Conservation (phyloP, 2,329 filamentous ascomycete genomes). For the Phialophora macrospora region DNA sequence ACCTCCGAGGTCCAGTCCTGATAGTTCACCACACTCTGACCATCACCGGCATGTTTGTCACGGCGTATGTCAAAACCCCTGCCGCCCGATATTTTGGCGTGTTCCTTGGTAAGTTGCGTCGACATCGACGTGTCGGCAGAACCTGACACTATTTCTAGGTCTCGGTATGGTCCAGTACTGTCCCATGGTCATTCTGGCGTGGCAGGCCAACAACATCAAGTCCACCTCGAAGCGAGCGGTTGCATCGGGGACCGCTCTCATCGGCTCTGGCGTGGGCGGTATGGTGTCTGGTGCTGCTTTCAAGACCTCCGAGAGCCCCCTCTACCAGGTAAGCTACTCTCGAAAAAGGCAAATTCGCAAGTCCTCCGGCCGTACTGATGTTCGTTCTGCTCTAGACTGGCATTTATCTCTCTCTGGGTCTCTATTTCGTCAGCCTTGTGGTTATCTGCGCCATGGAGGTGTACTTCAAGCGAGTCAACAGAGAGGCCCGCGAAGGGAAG, state of each 20-base stretch:
- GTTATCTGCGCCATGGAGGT: conserved; percentile 16
- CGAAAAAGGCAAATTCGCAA: not conserved
- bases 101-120: conserved; percentile 41
- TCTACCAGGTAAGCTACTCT: conserved; percentile 29
- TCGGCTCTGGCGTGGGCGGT: conserved; percentile 42
- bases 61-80: conserved; percentile 28
- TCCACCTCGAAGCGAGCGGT: conserved; percentile 42
- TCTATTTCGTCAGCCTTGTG: conserved; percentile 9
- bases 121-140: not conserved
- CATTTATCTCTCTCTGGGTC: conserved; percentile 14
- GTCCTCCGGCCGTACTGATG: not conserved
- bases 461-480: conserved; percentile 15
- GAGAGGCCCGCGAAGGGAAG: conserved; percentile 6
- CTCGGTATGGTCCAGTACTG: conserved; percentile 42
- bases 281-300: conserved; percentile 38
- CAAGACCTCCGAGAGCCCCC: conserved; percentile 36
- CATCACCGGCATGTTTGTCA: conserved; percentile 34
- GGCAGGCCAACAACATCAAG: conserved; percentile 45
- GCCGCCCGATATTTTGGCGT: conserved; percentile 31
- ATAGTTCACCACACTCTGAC: conserved; percentile 26
- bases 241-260: conserved; percentile 41
- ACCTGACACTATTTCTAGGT: conserved; percentile 27
- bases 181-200: conserved; percentile 42
- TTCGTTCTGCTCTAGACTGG: conserved; percentile 9
- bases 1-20: conserved; percentile 34